Conservation (phyloP, 495 filamentous ascomycete genomes). For the Neurospora pannonica region DNA sequence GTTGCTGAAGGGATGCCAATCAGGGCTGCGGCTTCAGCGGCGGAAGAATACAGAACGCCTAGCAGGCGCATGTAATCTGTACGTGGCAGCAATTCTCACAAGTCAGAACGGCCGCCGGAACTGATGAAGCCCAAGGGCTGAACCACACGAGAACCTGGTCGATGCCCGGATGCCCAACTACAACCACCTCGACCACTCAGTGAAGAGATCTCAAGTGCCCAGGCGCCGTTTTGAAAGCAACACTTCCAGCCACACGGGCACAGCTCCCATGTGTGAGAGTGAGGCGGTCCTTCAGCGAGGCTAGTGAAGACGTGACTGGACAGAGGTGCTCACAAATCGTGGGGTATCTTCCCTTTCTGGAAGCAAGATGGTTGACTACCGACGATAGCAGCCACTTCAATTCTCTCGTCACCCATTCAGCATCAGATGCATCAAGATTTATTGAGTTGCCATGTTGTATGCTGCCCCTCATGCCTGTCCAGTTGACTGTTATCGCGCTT, state of each 20-base stretch:
- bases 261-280: constrained; percentile 7
- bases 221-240: background rate
- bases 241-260: background rate
- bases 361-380: constrained; percentile 1
- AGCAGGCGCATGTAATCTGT: background rate
- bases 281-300: constrained; percentile 3
- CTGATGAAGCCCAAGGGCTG: background rate
- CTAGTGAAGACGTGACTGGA: constrained; percentile 2
- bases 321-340: constrained; percentile 3
- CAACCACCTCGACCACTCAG: constrained; percentile 1
- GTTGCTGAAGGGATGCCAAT: background rate
- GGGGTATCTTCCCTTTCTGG: constrained; percentile 7
- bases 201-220: background rate
- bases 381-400: constrained; percentile 3
- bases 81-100: background rate
- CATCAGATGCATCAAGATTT: background rate
- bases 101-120: background rate
- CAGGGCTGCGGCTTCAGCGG: background rate
- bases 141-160: background rate
- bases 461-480: background rate
- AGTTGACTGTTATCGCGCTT: background rate
- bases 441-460: background rate
- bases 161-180: constrained; percentile 22
- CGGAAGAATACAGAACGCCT: background rate
- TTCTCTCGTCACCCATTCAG: background rate